Evolutionary conservation across 2,329 filamentous ascomycete species (phyloP).

Genomic region (Fusarium sacchari): DNA sequence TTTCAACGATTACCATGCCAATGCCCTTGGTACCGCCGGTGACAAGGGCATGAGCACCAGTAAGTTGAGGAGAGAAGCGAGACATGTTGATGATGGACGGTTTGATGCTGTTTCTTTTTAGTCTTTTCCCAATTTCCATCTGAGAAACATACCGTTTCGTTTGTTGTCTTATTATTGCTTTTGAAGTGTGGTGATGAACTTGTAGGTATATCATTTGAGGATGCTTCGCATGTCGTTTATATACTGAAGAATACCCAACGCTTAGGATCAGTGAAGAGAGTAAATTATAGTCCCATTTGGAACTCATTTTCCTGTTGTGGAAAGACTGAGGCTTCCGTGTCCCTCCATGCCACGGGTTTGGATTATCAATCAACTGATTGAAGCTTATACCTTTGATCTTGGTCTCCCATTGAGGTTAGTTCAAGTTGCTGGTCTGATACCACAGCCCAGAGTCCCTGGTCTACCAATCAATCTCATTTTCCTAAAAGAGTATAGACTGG

Average conservation of each 20-base stretch:
- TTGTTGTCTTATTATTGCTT: background rate
- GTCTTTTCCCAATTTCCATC: background rate
- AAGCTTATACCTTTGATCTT: background rate
- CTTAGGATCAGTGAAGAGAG: no score
- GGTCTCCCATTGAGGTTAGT: background rate
- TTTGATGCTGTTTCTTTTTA: background rate
- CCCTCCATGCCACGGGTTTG: background rate
- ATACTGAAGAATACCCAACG: background rate
- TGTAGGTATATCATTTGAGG: background rate
- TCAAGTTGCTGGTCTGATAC: background rate
- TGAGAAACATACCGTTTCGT: background rate
- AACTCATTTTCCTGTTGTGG: background rate
- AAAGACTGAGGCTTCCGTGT: background rate
- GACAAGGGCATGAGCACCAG: background rate
- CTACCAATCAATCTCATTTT: constrained; percentile 23
- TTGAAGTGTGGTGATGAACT: background rate
- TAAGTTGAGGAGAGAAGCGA: constrained; percentile 19
- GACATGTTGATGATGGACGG: background rate
- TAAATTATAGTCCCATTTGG: rapidly evolving
- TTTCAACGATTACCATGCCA: constrained; percentile 36
- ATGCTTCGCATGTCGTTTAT: background rate
- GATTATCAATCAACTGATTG: background rate
- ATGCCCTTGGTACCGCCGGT: constrained; percentile 40
- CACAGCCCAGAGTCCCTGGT: background rate
- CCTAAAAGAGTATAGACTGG: constrained; percentile 5